A percentile compares a stretch with the other conserved stretches of the same genome.
Evolutionary conservation across 2,329 filamentous ascomycete genomes (phyloP).

Genomic region (Parasarocladium wereldwijsianum): DNA sequence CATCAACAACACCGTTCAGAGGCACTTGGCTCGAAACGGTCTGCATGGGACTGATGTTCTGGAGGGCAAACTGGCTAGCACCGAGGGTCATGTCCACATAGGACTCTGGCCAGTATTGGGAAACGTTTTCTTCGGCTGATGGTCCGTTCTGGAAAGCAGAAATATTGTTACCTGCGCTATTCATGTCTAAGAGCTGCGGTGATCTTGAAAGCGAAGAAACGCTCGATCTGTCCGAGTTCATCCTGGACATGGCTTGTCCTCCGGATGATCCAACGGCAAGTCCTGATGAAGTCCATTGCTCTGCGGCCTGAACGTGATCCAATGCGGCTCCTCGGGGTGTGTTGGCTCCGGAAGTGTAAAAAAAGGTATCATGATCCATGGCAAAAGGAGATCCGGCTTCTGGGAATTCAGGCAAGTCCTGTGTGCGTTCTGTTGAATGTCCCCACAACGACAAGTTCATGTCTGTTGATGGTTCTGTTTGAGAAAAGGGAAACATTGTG

Average conservation of each 20-base stretch:
- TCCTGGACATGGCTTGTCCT: constrained; percentile 24
- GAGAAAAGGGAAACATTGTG: constrained; percentile 43
- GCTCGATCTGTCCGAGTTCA: constrained; percentile 22
- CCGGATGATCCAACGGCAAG: constrained; percentile 16
- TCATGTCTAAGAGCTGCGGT: constrained; percentile 34
- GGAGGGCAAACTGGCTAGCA: constrained; percentile 22
- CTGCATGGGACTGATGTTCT: constrained; percentile 31
- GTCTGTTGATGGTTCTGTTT: constrained; percentile 43
- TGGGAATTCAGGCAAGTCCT: constrained; percentile 41
- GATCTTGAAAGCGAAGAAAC: constrained; percentile 33
- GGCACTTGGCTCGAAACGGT: constrained; percentile 42
- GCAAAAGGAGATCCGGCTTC: constrained; percentile 33
- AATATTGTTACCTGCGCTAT: constrained; percentile 37
- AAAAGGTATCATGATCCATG: constrained; percentile 40
- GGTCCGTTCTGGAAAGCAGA: constrained; percentile 26
- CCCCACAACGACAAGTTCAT: constrained; percentile 41
- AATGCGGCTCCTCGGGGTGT: constrained; percentile 33
- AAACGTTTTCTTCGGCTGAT: constrained; percentile 19
- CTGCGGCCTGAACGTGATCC: constrained; percentile 29
- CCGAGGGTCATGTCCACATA: constrained; percentile 28
- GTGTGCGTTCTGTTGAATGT: constrained; percentile 41
- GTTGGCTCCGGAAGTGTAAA: constrained; percentile 38
- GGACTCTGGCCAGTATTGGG: constrained; percentile 35
- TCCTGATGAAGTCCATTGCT: constrained; percentile 31
- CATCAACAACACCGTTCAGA: constrained; percentile 35